Percentiles rank a stretch among this genome's conserved stretches.
Evolutionary conservation across 768 basidiomycete genomes (phyloP).

Genomic region (Coprinellus micaceus): DNA sequence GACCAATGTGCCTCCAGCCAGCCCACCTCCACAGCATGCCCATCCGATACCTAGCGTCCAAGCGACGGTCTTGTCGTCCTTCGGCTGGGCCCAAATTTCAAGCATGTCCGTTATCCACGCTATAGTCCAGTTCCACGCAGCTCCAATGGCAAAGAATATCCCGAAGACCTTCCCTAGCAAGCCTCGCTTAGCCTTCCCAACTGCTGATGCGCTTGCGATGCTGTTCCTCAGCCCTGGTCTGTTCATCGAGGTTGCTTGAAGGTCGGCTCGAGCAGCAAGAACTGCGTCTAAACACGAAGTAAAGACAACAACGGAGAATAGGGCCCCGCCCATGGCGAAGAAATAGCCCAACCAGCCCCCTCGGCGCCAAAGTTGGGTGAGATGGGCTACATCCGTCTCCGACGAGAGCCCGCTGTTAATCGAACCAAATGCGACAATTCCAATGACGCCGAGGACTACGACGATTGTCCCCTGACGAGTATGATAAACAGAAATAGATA

Average conservation of each 20-base stretch:
- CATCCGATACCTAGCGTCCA: constrained; percentile 93
- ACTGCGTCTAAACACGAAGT: constrained; percentile 72
- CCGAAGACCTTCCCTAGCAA: constrained; percentile 19
- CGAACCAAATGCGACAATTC: constrained; percentile 83
- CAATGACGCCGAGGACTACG: constrained; percentile 80
- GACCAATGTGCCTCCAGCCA: constrained; percentile 86
- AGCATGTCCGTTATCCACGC: constrained; percentile 55
- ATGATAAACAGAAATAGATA: background rate
- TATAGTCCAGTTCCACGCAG: constrained; percentile 45
- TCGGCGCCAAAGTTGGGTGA: constrained; percentile 83
- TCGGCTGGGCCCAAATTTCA: constrained; percentile 72
- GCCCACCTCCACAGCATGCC: constrained; percentile 88
- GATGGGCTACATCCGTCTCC: constrained; percentile 69
- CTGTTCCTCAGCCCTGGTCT: constrained; percentile 19
- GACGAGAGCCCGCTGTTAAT: constrained; percentile 75
- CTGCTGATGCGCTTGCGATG: constrained; percentile 16
- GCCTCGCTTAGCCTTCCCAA: constrained; percentile 7
- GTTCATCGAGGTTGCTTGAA: constrained; percentile 53
- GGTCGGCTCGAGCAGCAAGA: constrained; percentile 64
- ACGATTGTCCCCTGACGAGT: constrained; percentile 67
- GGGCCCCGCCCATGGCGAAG: constrained; percentile 69
- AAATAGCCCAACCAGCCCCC: constrained; percentile 91
- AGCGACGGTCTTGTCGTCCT: constrained; percentile 80
- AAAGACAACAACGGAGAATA: constrained; percentile 63
- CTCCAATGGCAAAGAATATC: constrained; percentile 25